Evolutionary conservation across 139 green algal genomes (phyloP), one percentile per base, ranked within the genome.

Genomic region (Chlorella ohadii): DNA sequence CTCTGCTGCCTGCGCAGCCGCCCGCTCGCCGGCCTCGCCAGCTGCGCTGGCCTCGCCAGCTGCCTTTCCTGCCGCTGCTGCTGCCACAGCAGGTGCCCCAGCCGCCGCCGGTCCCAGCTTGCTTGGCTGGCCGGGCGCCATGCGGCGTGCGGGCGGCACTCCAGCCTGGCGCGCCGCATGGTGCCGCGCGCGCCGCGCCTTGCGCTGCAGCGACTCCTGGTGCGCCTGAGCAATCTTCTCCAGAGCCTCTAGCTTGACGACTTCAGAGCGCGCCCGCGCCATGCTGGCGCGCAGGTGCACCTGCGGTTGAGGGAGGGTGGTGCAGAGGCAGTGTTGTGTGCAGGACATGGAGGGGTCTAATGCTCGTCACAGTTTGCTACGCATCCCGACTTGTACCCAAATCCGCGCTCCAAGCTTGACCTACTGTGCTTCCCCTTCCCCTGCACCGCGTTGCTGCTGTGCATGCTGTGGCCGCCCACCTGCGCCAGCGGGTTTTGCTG

Each of bases 401-500:
- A n/a, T n/a, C n/a, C n/a, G n/a, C n/a, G n/a, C n/a, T n/a, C n/a
- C n/a, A n/a, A n/a, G n/a, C n/a, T n/a, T n/a, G n/a, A n/a, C n/a
- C n/a, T n/a, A n/a, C n/a, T n/a, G n/a, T n/a, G n/a, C n/a, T n/a
- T 1, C 1, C 19, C 67, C 67, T 28, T 4, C 67, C 67, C 7
- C 5, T 28, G 17, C 71, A 2, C 13, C 75, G 55, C 33, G 19
- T 33, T 56, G 22, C 12, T n/a, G n/a, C n/a, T n/a, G n/a, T n/a
- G n/a, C n/a, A n/a, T n/a, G n/a, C 47, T 0, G 12, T 2, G 1
- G 11, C 74, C 1, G 6, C 77, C 39, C 36, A 89, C 80, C 64
- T 89, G 86, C n/a, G 82, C 81, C 72, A 89, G 72, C 68, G 86
- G 86, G 81, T 89, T 85, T 36, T 89, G 81, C 79, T 81, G 47